Evolutionary conservation across 129 eudicot species (phyloP).

Genomic region (Escallonia rubra): DNA sequence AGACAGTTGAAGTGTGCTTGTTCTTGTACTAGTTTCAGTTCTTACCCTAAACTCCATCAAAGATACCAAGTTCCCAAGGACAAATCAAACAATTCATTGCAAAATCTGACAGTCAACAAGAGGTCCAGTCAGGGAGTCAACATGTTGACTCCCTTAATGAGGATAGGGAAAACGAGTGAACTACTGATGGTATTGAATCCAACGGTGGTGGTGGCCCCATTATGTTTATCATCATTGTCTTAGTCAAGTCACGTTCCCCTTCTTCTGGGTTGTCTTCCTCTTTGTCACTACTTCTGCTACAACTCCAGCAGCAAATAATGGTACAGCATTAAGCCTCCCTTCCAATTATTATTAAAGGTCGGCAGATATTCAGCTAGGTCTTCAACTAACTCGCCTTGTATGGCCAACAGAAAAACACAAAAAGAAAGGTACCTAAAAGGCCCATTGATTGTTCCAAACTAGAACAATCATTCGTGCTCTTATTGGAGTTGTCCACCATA

Average conservation of each 20-base stretch:
- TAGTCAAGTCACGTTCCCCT: constrained; percentile 2
- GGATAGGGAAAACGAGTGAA: constrained; percentile 3
- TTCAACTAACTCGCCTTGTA: not conserved
- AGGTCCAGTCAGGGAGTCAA: constrained; percentile 20
- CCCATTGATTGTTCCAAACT: too few species aligned
- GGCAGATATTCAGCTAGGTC: not conserved
- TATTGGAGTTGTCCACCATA: too few species aligned
- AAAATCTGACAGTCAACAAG: constrained; percentile 21
- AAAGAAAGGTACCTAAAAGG: not conserved
- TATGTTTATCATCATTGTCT: not conserved
- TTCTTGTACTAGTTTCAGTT: too few species aligned
- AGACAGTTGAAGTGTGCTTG: too few species aligned
- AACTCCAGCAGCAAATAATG: not conserved
- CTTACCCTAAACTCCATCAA: too few species aligned
- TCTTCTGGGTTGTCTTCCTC: not conserved
- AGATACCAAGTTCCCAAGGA: too few species aligned
- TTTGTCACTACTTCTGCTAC: not conserved
- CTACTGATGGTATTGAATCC: not conserved
- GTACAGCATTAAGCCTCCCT: not conserved
- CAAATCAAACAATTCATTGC: too few species aligned
- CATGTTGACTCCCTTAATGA: not conserved
- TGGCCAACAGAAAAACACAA: not conserved
- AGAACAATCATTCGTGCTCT: too few species aligned
- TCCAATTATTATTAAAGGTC: constrained; percentile 1
- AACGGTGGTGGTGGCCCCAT: constrained; percentile 9